Base-by-base conservation (phyloP, 345 rosid genomes). In the Pseudoturritis turrita region DNA sequence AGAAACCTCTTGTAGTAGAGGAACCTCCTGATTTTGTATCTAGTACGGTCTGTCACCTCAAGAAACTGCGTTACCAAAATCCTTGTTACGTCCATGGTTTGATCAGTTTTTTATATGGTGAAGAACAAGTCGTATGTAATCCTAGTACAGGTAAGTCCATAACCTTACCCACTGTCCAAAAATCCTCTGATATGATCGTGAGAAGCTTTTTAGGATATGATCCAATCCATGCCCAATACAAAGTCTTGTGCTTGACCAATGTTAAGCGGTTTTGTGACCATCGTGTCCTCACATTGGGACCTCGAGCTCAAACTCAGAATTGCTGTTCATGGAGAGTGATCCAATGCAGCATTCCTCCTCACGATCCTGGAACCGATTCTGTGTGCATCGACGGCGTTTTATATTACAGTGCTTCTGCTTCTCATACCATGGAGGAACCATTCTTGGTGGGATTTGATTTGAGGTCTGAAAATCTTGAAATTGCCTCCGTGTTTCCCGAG, bases 101-200 rank as follows among this genome's bases (percentile, higher is more conserved):
- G 29, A 19, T 58, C 8, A 58, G 63, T 9, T 13, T 36, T 13
- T 12, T 37, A 1, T 37, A 58, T 21, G 63, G 46, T 0, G 1
- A 37, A 19, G 63, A 36, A 21, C 63, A 58, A 4, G 10, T 58
- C 18, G 12, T 58, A 6, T 2, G 6, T 58, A 58, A 58, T 36
- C 63, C 63, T 5, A 58, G 3, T 45, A 37, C 26, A 12, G 29
- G 63, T 12, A 58, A 58, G 63, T 58, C 17, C 3, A 83, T 88
- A 70, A 88, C 85, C 77, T 83, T 86, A 8, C 89, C 79, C 15
- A 87, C 83, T 65, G 80, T 88, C 26, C 26, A 25, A 25, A 25
- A 25, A 3, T 25, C 26, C 26, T 3, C 26, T 25, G 26, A 25
- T n/a, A 0, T 3, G 28, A 19, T 57, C 26, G 2, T 18, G 23